Evolutionary conservation across 352 stramenopile species (phyloP), one percentile per base, ranked within the genome.

Genomic region (Phytophthora hibernalis): DNA sequence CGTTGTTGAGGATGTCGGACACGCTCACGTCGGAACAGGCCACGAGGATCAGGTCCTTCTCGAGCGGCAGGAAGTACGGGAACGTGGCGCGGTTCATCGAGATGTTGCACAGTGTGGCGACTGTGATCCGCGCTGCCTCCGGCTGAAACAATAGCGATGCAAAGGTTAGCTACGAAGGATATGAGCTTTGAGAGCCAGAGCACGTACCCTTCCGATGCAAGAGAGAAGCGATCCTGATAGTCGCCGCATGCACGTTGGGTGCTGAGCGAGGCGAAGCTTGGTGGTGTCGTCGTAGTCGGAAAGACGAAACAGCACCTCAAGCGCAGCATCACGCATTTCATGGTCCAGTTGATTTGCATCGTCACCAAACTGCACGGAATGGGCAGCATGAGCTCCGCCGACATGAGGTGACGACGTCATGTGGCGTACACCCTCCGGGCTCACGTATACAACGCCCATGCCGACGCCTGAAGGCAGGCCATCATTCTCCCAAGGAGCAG

Each of bases 381-480:
- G 47, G 2, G 54, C 69, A 28, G 69, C 69, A 47, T 70, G 64
- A 47, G 69, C 64, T 8, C 69, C 69, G 13, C 57, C 60, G 9
- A 74, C 61, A 40, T 74, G 60, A 48, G 60, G 55, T 5, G 65
- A 74, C 1, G 77, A 80, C 6, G 68, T 72, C 1, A 69, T 76
- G 48, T 79, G 84, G n/a, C 82, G 78, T 22, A 82, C 83, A 13
- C 83, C 87, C 35, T 91, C 82, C 0, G 80, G 74, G 42, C 79
- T 91, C 16, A 90, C 83, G 61, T 91, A 93, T 35, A 95, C 85
- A 24, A 93, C 78, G 37, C 87, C 87, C 79, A 95, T 91, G 35
- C 84, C 84, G 6, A 91, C 65, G 20, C 84, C 82, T 2, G 82
- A 91, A 1, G 83, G 77, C 20, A 88, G 64, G 5, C 82, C 82